These are phyloP conservation scores for Elymus sibiricus DNA, from an alignment of 176 grass and related monocot species.

Conservation along the genomic window DNA sequence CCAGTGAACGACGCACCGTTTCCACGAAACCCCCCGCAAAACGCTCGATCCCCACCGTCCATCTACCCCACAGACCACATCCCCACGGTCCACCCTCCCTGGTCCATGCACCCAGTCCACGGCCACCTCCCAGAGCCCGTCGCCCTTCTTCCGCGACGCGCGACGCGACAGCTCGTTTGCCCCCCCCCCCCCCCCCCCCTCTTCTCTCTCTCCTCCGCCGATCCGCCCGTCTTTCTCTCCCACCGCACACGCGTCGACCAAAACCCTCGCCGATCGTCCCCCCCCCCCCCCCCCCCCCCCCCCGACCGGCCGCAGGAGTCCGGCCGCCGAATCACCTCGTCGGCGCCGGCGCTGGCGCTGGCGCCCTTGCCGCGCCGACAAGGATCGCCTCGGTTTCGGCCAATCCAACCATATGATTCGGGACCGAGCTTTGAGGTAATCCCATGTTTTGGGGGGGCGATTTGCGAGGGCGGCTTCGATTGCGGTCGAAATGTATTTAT, in stretches of 20 bases:
- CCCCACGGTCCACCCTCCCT: neutral
- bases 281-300: no score
- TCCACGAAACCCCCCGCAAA: neutral
- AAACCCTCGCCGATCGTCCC: neutral
- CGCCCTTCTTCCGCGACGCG: slow-evolving; percentile 1
- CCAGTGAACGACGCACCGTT: neutral
- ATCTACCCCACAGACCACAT: neutral
- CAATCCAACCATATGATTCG: neutral
- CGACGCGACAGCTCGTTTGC: neutral
- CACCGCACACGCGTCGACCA: neutral
- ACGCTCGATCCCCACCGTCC: neutral
- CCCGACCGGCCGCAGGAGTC: neutral
- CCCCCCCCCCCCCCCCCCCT: no score
- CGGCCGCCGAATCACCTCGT: neutral
- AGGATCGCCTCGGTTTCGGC: neutral
- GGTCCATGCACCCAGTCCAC: neutral
- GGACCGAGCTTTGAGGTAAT: neutral
- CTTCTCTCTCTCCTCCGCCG: neutral
- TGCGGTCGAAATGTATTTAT: neutral
- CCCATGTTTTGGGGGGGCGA: neutral
- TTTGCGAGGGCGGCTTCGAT: neutral
- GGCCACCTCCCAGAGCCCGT: neutral
- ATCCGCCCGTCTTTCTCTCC: neutral
- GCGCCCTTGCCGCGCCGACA: neutral
- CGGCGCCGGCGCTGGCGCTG: neutral